Percentiles rank a stretch among this genome's conserved stretches.
Conservation (phyloP, 768 basidiomycete genomes). For the Lactifluus subvellereus region DNA sequence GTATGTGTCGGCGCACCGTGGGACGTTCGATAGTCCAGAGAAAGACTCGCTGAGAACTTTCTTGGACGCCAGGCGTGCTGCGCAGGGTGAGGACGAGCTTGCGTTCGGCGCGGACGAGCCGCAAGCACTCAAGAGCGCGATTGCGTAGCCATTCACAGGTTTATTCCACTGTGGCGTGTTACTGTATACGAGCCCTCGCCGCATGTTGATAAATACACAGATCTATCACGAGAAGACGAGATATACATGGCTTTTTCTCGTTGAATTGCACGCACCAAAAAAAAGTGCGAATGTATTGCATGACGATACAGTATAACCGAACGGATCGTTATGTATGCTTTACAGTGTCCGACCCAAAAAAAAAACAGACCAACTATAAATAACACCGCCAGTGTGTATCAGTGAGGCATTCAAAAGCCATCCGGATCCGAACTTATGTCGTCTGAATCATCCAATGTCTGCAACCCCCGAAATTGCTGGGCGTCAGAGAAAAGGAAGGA, state of each 20-base stretch:
- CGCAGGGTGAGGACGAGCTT: neutral
- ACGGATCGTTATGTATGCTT: neutral
- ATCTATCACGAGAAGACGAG: neutral
- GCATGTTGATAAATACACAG: neutral
- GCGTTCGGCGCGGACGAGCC: slow-evolving; percentile 11
- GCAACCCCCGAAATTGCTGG: neutral
- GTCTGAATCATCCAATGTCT: slow-evolving; percentile 4
- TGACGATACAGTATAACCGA: neutral
- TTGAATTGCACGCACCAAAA: neutral
- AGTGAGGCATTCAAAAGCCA: neutral
- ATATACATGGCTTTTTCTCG: neutral
- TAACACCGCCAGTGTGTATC: neutral
- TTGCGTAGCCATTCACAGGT: neutral
- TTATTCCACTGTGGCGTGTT: neutral
- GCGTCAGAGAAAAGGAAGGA: neutral
- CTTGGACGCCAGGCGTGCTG: slow-evolving; percentile 3
- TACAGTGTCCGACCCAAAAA: neutral
- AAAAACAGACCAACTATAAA: neutral
- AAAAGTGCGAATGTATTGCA: neutral
- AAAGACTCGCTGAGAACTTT: slow-evolving; percentile 10
- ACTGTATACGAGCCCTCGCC: neutral
- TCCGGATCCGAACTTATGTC: neutral
- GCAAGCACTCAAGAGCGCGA: slow-evolving; percentile 1
- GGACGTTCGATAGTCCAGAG: slow-evolving; percentile 18
- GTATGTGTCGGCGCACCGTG: slow-evolving; percentile 19